Evolutionary conservation across 805 yeast genomes (phyloP), one percentile per base, ranked within the genome.

Genomic region (Saccharomycopsis sp.): DNA sequence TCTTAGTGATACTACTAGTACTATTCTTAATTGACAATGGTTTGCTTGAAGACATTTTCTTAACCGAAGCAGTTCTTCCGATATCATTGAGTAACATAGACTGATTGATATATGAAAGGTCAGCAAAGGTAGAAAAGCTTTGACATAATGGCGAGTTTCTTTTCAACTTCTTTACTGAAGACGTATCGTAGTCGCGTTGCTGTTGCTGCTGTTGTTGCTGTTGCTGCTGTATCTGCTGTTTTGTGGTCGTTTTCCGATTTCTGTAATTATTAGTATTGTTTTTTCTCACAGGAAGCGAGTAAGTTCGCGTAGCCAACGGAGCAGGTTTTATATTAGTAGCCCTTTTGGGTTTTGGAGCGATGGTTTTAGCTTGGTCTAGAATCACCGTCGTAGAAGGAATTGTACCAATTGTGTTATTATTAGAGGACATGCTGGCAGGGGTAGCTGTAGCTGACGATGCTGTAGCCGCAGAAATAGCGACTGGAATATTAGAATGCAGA

Each of bases 291-390:
- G 80, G 80, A 47, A 76, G 64, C 1, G 80, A 76, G 62, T 74
- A 77, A 1, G 80, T 75, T 65, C 79, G 70, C 34, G 65, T 70
- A 3, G 80, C 80, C 63, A 72, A 75, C 56, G 78, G 79, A n/a
- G 79, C 79, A 2, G 78, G 78, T 42, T 67, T 71, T 49, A 74
- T 73, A 62, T 75, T 75, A n/a, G 74, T 75, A 56, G 66, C 70
- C 55, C 78, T 68, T 51, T 66, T 68, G n/a, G 41, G 15, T 9
- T 52, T 3, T 22, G 50, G 15, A 8, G n/a, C 7, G 38, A 29
- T 49, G 5, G 47, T 42, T 17, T 29, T 55, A 2, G 41, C 41
- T 38, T 35, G 14, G 3, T 56, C 58, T 29, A 29, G 5, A 29
- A 29, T 29, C n/a, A n/a, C 23, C 7, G 2, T 50, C 17, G 23